Percentiles rank a stretch among this genome's conserved stretches.
Conservation (phyloP, 768 basidiomycete species). For the Mycena metata region DNA sequence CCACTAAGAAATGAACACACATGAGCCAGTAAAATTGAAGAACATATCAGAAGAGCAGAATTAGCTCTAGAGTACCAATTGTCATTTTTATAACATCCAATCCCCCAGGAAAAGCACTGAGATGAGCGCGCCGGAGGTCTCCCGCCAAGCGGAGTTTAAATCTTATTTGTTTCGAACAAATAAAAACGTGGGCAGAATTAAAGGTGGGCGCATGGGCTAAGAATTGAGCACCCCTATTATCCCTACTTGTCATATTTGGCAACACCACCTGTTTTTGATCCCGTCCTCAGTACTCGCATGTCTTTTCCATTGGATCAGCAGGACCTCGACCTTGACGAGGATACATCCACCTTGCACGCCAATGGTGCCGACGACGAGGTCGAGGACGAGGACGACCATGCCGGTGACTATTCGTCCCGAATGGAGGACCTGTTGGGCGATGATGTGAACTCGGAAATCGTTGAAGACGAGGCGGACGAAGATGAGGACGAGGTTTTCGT, state of each 20-base stretch:
- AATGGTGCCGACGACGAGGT: slow-evolving; percentile 60
- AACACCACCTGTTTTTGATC: background rate
- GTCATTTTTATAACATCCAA: too few species aligned
- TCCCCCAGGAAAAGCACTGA: too few species aligned
- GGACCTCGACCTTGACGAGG: slow-evolving; percentile 30
- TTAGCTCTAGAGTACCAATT: too few species aligned
- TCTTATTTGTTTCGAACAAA: too few species aligned
- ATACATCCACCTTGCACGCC: slow-evolving; percentile 43
- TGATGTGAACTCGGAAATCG: slow-evolving; percentile 43
- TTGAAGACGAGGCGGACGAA: slow-evolving; percentile 51
- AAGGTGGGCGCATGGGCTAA: too few species aligned
- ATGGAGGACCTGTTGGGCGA: slow-evolving; percentile 77
- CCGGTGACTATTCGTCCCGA: slow-evolving; percentile 74
- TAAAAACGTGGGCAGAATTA: too few species aligned
- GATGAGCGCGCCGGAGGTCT: too few species aligned
- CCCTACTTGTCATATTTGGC: slow-evolving; percentile 10
- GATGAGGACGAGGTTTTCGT: slow-evolving; percentile 75
- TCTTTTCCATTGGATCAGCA: slow-evolving; percentile 24
- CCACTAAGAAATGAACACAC: too few species aligned
- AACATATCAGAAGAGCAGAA: too few species aligned
- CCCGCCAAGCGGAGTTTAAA: too few species aligned
- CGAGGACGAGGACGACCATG: slow-evolving; percentile 49
- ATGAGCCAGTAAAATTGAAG: too few species aligned
- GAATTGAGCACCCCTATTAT: too few species aligned
- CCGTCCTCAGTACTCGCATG: slow-evolving; percentile 2